Base-by-base conservation (phyloP, 179 eudicot genomes). In the Beta corolliflora region DNA sequence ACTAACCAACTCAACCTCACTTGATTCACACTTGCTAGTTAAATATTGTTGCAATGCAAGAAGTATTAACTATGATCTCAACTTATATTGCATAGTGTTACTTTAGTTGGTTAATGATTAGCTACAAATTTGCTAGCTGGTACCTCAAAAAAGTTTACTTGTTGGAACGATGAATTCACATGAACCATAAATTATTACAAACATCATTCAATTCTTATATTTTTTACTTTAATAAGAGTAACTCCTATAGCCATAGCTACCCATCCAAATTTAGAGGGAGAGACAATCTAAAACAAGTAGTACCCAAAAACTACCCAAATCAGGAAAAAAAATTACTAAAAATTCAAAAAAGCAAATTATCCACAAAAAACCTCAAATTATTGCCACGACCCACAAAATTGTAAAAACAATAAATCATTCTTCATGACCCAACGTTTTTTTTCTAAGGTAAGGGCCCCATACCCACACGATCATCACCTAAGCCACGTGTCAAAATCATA, bases 81-180 rank as follows among this genome's bases (percentile, higher is more conserved):
- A 72, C 12, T 23, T 72, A 1, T 29, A 29, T 29, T 29, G 31
- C 31, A 29, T 29, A 29, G 1, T 29, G 31, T 21, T 48, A 18
- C 36, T 50, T 71, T 53, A 13, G 7, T 50, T 72, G 31, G 16
- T 50, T 21, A 52, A 50, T 5, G 52, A 31, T 3, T 3, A 31
- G 36, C 36, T 31, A 31, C 25, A 25, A 25, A 25, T 25, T 25
- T 25, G 25, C 25, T 25, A 25, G 25, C 25, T 25, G 3, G 36
- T 31, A 31, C 36, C 36, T 31, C 2, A 31, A 31, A 48, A 48
- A 48, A 48, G 76, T 72, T 72, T 72, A 60, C 52, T 71, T 9
- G 75, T 71, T 72, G 41, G 31, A 72, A 13, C 60, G 52, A 72
- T 72, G 60, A 72, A 72, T 13, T 52, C 60, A 53, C 76, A 72